phyloP scores from a whole-genome alignment of 176 grass and related monocot species.

The Triticum aestivum region IWGSC_CS_RefSeq_v2.1 NC_057814.1:529808349-529808848 shows the following conservation, averaged over 20 bases:
- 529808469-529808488: conserved; percentile 30
- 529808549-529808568: conserved; percentile 42
- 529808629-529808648: conserved; percentile 43
- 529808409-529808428: conserved; percentile 62
- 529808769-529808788: conserved; percentile 58
- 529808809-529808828: conserved; percentile 23
- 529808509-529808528: conserved; percentile 69
- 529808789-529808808: conserved; percentile 53
- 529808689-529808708: conserved; percentile 40
- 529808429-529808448: conserved; percentile 70
- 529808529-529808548: conserved; percentile 77
- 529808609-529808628: conserved; percentile 50
- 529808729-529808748: conserved; percentile 48
- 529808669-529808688: conserved; percentile 36
- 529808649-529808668: conserved; percentile 42
- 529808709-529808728: conserved; percentile 53
- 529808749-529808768: conserved; percentile 54
- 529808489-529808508: conserved; percentile 45
- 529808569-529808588: conserved; percentile 39
- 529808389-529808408: conserved; percentile 65
- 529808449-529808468: conserved; percentile 59
- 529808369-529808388: conserved; percentile 41
- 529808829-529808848: conserved; percentile 43
- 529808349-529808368: conserved; percentile 57
- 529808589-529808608: conserved; percentile 68